Percentiles rank a stretch among this genome's conserved stretches.
Evolutionary conservation across 345 rosid genomes (phyloP).

Genomic region (Combretum micranthum): DNA sequence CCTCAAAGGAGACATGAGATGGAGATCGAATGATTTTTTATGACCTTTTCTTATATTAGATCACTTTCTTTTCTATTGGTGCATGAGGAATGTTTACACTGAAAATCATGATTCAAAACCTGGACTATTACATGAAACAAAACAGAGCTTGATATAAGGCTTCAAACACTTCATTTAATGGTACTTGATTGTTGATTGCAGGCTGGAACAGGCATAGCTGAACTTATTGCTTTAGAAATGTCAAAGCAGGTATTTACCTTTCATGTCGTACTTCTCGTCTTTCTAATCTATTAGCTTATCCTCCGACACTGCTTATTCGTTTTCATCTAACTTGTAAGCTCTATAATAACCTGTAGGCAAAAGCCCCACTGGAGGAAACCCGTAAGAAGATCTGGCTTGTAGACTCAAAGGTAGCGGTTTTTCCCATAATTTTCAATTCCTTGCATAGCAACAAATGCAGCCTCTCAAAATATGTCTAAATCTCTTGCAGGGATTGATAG

Average conservation of each 20-base stretch:
- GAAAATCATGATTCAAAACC: no score
- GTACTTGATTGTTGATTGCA: constrained; percentile 21
- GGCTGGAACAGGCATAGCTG: constrained; percentile 99
- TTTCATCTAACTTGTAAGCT: neutral
- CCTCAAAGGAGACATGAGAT: no score
- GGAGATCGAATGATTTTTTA: no score
- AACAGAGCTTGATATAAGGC: no score
- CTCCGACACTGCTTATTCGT: no score
- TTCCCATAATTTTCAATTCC: neutral
- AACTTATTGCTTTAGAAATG: constrained; percentile 86
- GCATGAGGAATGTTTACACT: no score
- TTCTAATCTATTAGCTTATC: no score
- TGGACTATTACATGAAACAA: no score
- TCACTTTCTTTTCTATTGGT: no score
- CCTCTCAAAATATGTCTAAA: neutral
- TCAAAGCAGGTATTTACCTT: constrained; percentile 64
- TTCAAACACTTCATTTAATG: neutral
- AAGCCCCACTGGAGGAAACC: constrained; percentile 67
- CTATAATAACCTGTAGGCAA: constrained; percentile 31
- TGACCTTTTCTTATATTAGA: no score
- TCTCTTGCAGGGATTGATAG: constrained; percentile 69
- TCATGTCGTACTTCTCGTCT: no score
- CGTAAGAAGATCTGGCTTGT: constrained; percentile 95
- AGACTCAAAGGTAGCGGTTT: constrained; percentile 77
- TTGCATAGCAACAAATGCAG: neutral